Percentiles rank a stretch among this genome's conserved stretches.
Evolutionary conservation across 2,329 filamentous ascomycete species (phyloP).

Genomic region (Corinectria fuckeliana): DNA sequence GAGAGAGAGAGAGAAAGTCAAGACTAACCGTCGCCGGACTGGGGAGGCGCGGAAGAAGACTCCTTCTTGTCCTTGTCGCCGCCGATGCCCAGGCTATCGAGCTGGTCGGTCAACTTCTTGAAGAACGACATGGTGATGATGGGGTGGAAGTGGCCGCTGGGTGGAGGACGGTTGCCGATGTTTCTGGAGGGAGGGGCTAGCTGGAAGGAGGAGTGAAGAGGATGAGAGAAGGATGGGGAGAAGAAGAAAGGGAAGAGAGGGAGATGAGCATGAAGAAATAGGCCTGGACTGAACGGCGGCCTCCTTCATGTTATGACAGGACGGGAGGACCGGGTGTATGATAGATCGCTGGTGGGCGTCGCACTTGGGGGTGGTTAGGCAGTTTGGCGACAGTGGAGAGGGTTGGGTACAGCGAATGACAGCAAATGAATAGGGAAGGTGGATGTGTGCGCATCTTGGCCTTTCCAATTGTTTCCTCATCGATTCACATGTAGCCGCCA

Average conservation of each 20-base stretch:
- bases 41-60: constrained; percentile 20
- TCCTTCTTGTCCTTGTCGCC: constrained; percentile 39
- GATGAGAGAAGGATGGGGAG: neutral
- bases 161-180: constrained; percentile 12
- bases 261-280: neutral
- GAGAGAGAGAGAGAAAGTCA: neutral
- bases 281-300: neutral
- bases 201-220: neutral
- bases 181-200: neutral
- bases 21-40: constrained; percentile 28
- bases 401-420: neutral
- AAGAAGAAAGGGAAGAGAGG: neutral
- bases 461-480: neutral
- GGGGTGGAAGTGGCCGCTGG: constrained; percentile 18
- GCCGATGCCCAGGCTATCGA: constrained; percentile 56
- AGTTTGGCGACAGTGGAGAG: neutral
- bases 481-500: neutral
- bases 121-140: constrained; percentile 51
- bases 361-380: no score
- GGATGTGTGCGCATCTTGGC: neutral
- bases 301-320: constrained; percentile 6
- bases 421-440: neutral
- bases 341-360: constrained; percentile 6
- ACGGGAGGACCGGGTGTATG: neutral
- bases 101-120: constrained; percentile 50